phyloP scores from a whole-genome alignment of 306 rosid genomes.

The Chamaecrista fasciculata region DNA sequence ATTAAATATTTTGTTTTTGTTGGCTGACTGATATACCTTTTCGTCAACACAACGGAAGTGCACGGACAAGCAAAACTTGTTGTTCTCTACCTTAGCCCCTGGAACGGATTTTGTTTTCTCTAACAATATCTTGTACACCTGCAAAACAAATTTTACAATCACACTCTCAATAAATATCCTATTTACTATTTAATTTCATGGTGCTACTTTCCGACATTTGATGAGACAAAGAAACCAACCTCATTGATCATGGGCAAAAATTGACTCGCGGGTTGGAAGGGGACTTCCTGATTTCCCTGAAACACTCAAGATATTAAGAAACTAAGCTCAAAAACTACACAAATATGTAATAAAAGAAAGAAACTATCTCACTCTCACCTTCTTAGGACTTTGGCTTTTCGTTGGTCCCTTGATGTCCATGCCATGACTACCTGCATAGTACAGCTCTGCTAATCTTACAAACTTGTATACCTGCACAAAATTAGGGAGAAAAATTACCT shows the following conservation, averaged over 20 bases:
- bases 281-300: slow-evolving; percentile 58
- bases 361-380: slow-evolving; percentile 23
- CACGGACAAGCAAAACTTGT: slow-evolving; percentile 85
- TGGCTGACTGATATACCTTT: slow-evolving; percentile 52
- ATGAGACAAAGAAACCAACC: slow-evolving; percentile 43
- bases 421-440: slow-evolving; percentile 96
- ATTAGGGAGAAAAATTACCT: not conserved
- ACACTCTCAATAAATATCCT: slow-evolving; percentile 14
- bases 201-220: not conserved
- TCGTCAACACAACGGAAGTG: slow-evolving; percentile 95
- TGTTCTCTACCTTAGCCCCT: slow-evolving; percentile 83
- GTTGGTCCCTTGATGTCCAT: slow-evolving; percentile 98
- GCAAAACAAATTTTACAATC: not conserved
- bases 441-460: slow-evolving; percentile 72
- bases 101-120: slow-evolving; percentile 69
- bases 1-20: slow-evolving; percentile 6
- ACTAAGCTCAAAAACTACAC: not conserved
- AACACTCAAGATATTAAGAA: slow-evolving; percentile 21
- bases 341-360: not conserved
- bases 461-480: slow-evolving; percentile 62
- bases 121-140: slow-evolving; percentile 66
- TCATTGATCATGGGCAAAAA: slow-evolving; percentile 81
- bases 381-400: slow-evolving; percentile 40
- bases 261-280: slow-evolving; percentile 75
- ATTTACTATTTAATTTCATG: not conserved